phyloP scores from a whole-genome alignment of 139 green algal genomes.

The Haematococcus lacustris region DNA sequence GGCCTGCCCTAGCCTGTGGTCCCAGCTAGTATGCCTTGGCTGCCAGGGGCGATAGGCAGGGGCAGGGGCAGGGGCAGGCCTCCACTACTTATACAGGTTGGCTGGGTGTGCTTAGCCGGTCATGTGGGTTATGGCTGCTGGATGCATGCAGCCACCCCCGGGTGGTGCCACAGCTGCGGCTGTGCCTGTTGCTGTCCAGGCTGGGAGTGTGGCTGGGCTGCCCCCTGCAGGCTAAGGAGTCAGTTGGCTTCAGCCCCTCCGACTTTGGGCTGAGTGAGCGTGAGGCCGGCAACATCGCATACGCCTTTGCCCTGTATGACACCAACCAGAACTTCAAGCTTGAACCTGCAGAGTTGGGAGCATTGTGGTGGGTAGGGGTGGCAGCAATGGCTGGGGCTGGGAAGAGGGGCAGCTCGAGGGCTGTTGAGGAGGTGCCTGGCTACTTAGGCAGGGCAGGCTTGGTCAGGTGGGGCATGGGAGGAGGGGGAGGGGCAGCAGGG shows the following conservation, averaged over 20 bases:
- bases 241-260: slow-evolving; percentile 53
- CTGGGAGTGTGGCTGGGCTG: too few species aligned
- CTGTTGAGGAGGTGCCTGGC: neutral
- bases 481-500: neutral
- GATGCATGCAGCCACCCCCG: too few species aligned
- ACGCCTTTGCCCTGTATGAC: slow-evolving; percentile 63
- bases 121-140: too few species aligned
- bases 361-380: slow-evolving; percentile 35
- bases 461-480: neutral
- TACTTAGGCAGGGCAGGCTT: neutral
- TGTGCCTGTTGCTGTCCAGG: too few species aligned
- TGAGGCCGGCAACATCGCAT: slow-evolving; percentile 62
- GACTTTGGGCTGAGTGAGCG: slow-evolving; percentile 48
- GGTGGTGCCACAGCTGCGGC: too few species aligned
- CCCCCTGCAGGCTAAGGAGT: slow-evolving; percentile 39
- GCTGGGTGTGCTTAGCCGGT: too few species aligned
- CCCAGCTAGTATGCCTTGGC: too few species aligned
- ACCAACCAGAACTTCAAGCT: slow-evolving; percentile 57
- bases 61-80: too few species aligned
- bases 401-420: neutral
- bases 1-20: too few species aligned
- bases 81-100: too few species aligned
- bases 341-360: slow-evolving; percentile 43
- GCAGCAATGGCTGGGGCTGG: neutral
- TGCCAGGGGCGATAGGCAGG: too few species aligned